Evolutionary conservation across 176 grass and related monocot species (phyloP).

Genomic region (maize (Zea mays)): DNA sequence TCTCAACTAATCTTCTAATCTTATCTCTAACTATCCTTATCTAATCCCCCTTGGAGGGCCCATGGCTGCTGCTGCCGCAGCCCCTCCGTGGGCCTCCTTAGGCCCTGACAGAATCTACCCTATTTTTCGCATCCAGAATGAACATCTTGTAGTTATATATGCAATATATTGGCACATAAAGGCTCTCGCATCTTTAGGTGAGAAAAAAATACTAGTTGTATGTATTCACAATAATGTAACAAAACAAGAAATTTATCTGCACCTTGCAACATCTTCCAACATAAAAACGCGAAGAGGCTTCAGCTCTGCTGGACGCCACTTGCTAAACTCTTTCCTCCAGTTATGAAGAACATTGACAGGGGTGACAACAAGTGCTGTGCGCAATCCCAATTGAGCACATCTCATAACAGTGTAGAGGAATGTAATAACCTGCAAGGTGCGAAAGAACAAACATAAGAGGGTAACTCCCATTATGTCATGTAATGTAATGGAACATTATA

Average conservation of each 20-base stretch:
- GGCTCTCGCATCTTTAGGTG: not conserved
- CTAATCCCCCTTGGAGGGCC: too few relatives aligned
- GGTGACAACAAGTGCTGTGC: slow-evolving; percentile 83
- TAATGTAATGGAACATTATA: slow-evolving; percentile 15
- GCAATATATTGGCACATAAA: slow-evolving; percentile 4
- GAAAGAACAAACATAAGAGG: slow-evolving; percentile 33
- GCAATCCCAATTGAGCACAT: slow-evolving; percentile 63
- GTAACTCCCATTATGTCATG: slow-evolving; percentile 16
- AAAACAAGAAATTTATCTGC: slow-evolving; percentile 39
- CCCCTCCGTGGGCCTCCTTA: too few relatives aligned
- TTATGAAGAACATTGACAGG: slow-evolving; percentile 99
- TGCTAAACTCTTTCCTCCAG: slow-evolving; percentile 89
- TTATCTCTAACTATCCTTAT: too few relatives aligned
- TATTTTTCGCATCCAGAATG: not conserved
- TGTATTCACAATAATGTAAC: slow-evolving; percentile 41
- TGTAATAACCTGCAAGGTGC: slow-evolving; percentile 84
- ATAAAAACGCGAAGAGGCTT: slow-evolving; percentile 82
- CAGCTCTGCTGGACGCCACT: slow-evolving; percentile 76
- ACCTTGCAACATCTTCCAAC: slow-evolving; percentile 92
- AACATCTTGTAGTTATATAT: not conserved
- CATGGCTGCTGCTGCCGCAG: too few relatives aligned
- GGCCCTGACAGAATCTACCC: not conserved
- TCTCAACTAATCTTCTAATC: too few relatives aligned
- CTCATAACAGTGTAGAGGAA: slow-evolving; percentile 89
- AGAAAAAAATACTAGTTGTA: not conserved